A percentile compares a stretch with the other conserved stretches of the same genome.
Conservation (phyloP, 192 early-diverging fungal genomes). For the Gaertneriomyces sp. region DNA sequence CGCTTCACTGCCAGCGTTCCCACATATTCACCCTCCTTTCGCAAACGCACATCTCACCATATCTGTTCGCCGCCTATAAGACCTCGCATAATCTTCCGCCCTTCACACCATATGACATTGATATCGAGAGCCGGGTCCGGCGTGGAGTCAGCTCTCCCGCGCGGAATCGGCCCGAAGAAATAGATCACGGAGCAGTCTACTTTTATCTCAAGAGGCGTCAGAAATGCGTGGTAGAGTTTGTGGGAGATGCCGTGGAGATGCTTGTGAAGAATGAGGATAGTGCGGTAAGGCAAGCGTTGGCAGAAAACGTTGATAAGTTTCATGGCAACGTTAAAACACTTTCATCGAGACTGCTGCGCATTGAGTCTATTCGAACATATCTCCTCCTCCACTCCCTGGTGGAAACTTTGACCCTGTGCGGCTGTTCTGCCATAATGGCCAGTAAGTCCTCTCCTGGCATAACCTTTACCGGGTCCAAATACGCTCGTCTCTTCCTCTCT, state of each 20-base stretch:
- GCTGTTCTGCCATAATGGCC: conserved; percentile 18
- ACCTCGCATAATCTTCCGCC: neutral
- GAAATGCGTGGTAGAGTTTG: neutral
- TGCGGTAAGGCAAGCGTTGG: neutral
- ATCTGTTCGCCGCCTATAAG: neutral
- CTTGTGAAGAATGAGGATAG: neutral
- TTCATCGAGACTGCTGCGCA: neutral
- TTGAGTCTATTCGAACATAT: conserved; percentile 8
- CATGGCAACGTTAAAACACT: neutral
- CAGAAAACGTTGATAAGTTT: neutral
- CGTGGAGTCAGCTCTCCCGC: neutral
- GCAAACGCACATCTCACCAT: neutral
- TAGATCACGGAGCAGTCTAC: conserved; percentile 1
- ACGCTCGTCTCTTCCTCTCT: conserved; percentile 1
- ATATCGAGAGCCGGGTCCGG: conserved; percentile 4
- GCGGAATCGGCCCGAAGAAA: neutral
- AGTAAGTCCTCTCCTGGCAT: conserved; percentile 11
- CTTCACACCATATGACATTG: neutral
- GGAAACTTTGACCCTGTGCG: conserved; percentile 16
- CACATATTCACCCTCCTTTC: neutral
- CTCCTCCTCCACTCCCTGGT: conserved; percentile 15
- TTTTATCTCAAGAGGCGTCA: neutral
- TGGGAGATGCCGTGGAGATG: conserved; percentile 1
- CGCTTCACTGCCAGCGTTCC: neutral
- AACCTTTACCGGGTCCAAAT: conserved; percentile 11